These are phyloP conservation scores for Sphagnum contortum DNA, from an alignment of 225 moss, liverwort and hornwort species.

Conservation along the genomic window DNA sequence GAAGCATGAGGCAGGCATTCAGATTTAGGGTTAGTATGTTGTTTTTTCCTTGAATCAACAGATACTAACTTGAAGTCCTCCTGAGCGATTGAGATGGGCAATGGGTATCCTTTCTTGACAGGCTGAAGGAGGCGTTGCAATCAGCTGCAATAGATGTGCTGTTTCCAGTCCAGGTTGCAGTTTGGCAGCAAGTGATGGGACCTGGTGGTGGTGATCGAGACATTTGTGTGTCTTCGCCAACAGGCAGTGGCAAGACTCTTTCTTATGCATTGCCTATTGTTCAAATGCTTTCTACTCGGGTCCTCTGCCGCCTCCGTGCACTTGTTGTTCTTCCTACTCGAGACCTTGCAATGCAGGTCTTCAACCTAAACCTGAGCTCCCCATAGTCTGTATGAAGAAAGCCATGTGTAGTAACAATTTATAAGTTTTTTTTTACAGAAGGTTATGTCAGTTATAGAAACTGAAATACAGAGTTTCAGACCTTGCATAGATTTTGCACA, in stretches of 20 bases:
- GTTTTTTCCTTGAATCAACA: no score
- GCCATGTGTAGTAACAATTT: background rate
- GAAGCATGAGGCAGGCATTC: no score
- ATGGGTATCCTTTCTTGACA: constrained; percentile 12
- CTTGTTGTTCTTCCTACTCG: constrained; percentile 92
- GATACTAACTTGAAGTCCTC: no score
- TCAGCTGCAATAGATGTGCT: constrained; percentile 62
- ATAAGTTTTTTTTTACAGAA: background rate
- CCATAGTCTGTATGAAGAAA: no score
- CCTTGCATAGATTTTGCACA: no score
- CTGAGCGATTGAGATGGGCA: no score
- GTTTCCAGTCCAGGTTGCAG: constrained; percentile 92
- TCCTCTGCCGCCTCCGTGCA: constrained; percentile 77
- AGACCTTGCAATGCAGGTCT: constrained; percentile 90
- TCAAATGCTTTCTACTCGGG: constrained; percentile 77
- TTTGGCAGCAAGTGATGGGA: constrained; percentile 85
- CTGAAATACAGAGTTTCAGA: no score
- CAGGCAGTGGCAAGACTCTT: constrained; percentile 98
- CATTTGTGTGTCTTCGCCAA: constrained; percentile 89
- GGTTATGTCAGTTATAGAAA: no score
- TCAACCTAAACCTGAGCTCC: no score
- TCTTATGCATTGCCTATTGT: constrained; percentile 85
- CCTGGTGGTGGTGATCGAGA: constrained; percentile 72
- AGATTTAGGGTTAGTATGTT: no score
- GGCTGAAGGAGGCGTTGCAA: constrained; percentile 67